Percentiles rank a stretch among this genome's conserved stretches.
Conservation (phyloP, 139 green algal species). For the Mychonastes homosphaera region DNA sequence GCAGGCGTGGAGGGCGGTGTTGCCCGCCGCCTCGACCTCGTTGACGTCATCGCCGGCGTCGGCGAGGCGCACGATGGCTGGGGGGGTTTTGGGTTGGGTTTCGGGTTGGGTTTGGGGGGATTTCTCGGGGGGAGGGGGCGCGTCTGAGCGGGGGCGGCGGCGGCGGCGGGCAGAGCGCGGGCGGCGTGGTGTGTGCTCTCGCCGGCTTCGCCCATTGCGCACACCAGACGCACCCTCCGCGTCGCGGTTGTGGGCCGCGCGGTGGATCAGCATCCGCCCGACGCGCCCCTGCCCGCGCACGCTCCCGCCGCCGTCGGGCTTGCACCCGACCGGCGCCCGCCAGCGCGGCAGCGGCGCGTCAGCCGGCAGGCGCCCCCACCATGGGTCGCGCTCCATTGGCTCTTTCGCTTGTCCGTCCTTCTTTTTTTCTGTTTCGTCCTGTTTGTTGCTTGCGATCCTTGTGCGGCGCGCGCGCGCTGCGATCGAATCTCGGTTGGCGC, state of each 20-base stretch:
- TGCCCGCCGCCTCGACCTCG: constrained; percentile 85
- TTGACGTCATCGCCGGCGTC: constrained; percentile 69
- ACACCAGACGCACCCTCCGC: constrained; percentile 30
- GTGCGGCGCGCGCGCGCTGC: too few species aligned
- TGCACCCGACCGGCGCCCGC: constrained; percentile 67
- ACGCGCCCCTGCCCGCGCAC: constrained; percentile 63
- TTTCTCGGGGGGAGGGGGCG: too few species aligned
- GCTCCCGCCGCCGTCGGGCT: constrained; percentile 77
- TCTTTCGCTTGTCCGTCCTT: too few species aligned
- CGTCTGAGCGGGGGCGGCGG: too few species aligned
- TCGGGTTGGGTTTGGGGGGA: background rate
- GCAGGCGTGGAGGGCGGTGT: constrained; percentile 68
- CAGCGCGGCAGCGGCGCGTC: constrained; percentile 49
- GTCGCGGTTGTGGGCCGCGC: constrained; percentile 60
- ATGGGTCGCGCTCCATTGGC: constrained; percentile 77
- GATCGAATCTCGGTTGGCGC: too few species aligned
- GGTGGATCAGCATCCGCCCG: constrained; percentile 70
- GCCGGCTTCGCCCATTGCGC: background rate
- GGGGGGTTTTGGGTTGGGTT: background rate
- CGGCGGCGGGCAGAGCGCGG: background rate
- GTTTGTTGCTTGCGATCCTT: too few species aligned
- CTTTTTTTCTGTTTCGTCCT: too few species aligned
- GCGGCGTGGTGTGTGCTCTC: background rate
- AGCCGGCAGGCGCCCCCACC: constrained; percentile 63
- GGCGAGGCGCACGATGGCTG: constrained; percentile 47